Conservation (phyloP, 345 rosid genomes). For the Geranium brycei region DNA sequence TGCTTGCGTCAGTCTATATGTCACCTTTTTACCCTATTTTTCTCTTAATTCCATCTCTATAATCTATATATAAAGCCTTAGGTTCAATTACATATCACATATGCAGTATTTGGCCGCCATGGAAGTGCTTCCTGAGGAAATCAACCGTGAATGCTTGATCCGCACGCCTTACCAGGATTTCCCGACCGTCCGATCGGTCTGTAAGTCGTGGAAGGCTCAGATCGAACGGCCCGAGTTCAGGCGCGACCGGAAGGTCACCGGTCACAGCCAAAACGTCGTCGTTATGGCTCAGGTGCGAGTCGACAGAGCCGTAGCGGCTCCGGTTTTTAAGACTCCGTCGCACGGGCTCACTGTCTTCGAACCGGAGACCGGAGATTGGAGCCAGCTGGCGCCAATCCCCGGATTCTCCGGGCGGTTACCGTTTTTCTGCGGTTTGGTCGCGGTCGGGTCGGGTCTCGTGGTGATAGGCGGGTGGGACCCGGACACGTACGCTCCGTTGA, state of each 20-base stretch:
- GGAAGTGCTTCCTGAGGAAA: slow-evolving; percentile 40
- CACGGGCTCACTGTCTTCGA: slow-evolving; percentile 35
- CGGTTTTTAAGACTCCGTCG: slow-evolving; percentile 1
- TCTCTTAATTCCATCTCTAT: too few species aligned
- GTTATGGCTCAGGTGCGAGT: slow-evolving; percentile 43
- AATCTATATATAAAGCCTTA: too few species aligned
- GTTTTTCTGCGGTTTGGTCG: slow-evolving; percentile 41
- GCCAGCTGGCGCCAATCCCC: slow-evolving; percentile 42
- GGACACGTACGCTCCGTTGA: slow-evolving; percentile 40
- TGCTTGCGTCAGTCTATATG: too few species aligned
- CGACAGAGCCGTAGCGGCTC: too few species aligned
- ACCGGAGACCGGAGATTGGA: slow-evolving; percentile 39
- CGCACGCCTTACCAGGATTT: slow-evolving; percentile 35
- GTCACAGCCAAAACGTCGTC: slow-evolving; percentile 33
- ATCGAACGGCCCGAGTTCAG: slow-evolving; percentile 33
- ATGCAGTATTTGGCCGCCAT: too few species aligned
- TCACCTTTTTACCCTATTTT: too few species aligned
- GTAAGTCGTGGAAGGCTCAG: slow-evolving; percentile 51
- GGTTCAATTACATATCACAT: too few species aligned
- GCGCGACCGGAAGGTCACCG: slow-evolving; percentile 17
- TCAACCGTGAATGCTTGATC: slow-evolving; percentile 47
- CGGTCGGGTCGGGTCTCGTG: slow-evolving; percentile 49
- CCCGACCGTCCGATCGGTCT: slow-evolving; percentile 28
- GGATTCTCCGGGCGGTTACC: slow-evolving; percentile 38
- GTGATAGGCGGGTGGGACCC: slow-evolving; percentile 64